Evolutionary conservation across 1,139 yeast genomes (phyloP).

Genomic region (Geotrichum australiense): DNA sequence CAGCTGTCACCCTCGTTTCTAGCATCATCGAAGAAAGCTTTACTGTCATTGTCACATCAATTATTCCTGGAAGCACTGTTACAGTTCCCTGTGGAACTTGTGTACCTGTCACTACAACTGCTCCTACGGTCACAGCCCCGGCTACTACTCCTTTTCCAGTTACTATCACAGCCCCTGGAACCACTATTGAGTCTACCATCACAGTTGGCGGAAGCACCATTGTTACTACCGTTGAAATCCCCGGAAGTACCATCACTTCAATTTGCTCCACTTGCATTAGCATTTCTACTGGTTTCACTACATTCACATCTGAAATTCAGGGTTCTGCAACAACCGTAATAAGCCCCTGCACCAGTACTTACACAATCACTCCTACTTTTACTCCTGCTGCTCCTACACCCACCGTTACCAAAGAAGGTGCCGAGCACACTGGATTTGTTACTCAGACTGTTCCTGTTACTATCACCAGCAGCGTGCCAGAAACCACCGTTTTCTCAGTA

Average conservation of each 20-base stretch:
- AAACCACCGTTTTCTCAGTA: constrained; percentile 2
- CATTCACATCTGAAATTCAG: constrained; percentile 2
- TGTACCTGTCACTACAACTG: constrained; percentile 3
- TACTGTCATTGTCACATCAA: constrained; percentile 7
- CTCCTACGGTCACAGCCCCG: constrained; percentile 4
- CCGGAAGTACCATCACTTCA: constrained; percentile 2
- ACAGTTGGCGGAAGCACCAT: constrained; percentile 4
- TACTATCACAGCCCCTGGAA: constrained; percentile 1
- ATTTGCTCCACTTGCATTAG: constrained; percentile 1
- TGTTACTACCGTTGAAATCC: constrained; percentile 1
- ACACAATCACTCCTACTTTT: constrained; percentile 3
- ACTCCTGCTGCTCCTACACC: constrained; percentile 7
- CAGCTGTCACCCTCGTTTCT: not conserved
- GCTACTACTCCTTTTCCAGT: constrained; percentile 4
- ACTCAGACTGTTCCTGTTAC: not conserved
- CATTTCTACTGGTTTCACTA: constrained; percentile 3
- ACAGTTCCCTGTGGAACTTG: constrained; percentile 7
- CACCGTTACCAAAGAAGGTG: not conserved
- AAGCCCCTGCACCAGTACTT: constrained; percentile 3
- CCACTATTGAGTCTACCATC: constrained; percentile 3
- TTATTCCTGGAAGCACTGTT: constrained; percentile 6
- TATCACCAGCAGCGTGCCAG: constrained; percentile 4
- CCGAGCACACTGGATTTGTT: not conserved
- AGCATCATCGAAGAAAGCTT: constrained; percentile 2
- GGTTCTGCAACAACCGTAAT: constrained; percentile 1